Conservation (phyloP, 495 filamentous ascomycete genomes). For the Penicillium longicatenatum region DNA sequence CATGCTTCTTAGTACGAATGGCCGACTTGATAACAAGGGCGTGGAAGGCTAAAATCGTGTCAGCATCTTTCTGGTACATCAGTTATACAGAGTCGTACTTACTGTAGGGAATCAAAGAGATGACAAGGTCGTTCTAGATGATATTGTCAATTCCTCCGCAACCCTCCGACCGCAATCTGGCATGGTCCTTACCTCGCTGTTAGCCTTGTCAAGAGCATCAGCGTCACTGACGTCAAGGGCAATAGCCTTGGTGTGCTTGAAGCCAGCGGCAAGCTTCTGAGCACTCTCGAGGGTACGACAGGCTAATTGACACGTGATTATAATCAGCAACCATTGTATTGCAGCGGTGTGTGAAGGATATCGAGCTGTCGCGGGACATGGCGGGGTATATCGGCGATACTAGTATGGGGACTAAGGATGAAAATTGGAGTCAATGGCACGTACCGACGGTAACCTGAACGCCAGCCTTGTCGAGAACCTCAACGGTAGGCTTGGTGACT, state of each 20-base stretch:
- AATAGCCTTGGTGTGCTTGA: conserved; percentile 71
- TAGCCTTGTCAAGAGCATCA: conserved; percentile 72
- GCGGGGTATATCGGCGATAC: conserved; percentile 12
- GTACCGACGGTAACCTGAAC: conserved; percentile 83
- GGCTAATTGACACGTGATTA: conserved; percentile 48
- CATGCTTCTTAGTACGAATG: conserved; percentile 89
- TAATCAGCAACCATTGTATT: conserved; percentile 7
- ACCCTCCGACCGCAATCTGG: background rate
- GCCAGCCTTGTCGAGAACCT: conserved; percentile 72
- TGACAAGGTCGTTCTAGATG: conserved; percentile 62
- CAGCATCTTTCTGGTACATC: background rate
- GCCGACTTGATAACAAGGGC: conserved; percentile 90
- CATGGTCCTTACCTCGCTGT: conserved; percentile 50
- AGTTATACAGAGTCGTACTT: background rate
- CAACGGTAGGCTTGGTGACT: conserved; percentile 75
- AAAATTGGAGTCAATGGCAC: conserved; percentile 25
- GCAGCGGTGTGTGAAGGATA: background rate
- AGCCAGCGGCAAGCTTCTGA: conserved; percentile 68
- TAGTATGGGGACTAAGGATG: background rate
- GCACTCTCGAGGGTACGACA: conserved; percentile 83
- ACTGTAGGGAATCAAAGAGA: conserved; percentile 87
- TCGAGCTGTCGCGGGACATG: background rate
- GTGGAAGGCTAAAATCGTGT: conserved; percentile 59
- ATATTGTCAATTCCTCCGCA: background rate
- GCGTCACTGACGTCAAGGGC: conserved; percentile 80